Evolutionary conservation across 2,329 filamentous ascomycete species (phyloP).

Genomic region (Epichloe glyceriae): DNA sequence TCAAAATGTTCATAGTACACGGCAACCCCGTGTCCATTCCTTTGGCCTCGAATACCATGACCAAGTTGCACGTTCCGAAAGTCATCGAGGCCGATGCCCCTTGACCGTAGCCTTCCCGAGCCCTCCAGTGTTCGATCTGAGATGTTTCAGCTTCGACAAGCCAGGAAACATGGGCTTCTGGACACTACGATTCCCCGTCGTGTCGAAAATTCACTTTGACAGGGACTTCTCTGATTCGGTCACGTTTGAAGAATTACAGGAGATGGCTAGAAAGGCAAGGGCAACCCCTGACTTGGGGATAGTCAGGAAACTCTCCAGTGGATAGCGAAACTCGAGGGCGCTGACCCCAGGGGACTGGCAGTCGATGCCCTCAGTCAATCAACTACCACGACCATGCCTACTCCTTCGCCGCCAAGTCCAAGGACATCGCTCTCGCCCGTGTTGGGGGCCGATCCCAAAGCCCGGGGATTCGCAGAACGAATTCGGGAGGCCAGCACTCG

Average conservation of each 20-base stretch:
- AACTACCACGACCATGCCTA: slow-evolving; percentile 25
- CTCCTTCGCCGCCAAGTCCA: slow-evolving; percentile 18
- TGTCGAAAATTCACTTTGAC: slow-evolving; percentile 68
- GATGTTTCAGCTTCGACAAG: slow-evolving; percentile 70
- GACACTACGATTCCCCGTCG: slow-evolving; percentile 62
- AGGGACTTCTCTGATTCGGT: slow-evolving; percentile 55
- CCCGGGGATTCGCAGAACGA: background rate
- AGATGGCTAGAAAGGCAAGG: slow-evolving; percentile 46
- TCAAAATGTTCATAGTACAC: slow-evolving; percentile 36
- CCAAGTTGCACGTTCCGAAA: slow-evolving; percentile 33
- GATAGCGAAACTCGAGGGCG: slow-evolving; percentile 45
- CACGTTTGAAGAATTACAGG: slow-evolving; percentile 57
- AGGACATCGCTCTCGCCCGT: background rate
- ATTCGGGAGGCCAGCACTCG: background rate
- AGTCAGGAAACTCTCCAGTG: slow-evolving; percentile 48
- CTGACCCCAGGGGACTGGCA: slow-evolving; percentile 32
- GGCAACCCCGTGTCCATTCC: slow-evolving; percentile 30
- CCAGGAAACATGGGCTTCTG: slow-evolving; percentile 55
- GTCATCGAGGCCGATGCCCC: slow-evolving; percentile 28
- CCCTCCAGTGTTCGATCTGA: slow-evolving; percentile 67
- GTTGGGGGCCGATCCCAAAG: background rate
- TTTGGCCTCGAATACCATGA: slow-evolving; percentile 24
- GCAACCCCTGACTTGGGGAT: slow-evolving; percentile 34
- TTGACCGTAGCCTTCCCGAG: slow-evolving; percentile 47
- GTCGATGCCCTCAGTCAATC: slow-evolving; percentile 33